Percentiles rank a stretch among this genome's conserved stretches.
Evolutionary conservation across 2,329 filamentous ascomycete genomes (phyloP).

Genomic region (Colletotrichum gigasporum): DNA sequence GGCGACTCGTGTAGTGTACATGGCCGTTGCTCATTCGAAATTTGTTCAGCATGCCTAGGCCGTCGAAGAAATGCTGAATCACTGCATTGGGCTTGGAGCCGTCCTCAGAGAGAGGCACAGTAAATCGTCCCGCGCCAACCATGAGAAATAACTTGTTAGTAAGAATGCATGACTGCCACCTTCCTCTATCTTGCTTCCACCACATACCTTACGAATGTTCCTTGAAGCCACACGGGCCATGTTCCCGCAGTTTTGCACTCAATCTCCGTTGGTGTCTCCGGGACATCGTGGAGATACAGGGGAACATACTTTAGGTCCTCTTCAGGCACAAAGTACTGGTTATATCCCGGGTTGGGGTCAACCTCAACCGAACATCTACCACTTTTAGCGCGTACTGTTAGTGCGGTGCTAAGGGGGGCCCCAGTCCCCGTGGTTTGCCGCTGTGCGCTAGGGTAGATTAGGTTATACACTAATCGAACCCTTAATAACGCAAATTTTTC

Average conservation of each 20-base stretch:
- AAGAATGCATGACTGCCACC: neutral
- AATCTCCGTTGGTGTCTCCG: constrained; percentile 26
- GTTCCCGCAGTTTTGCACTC: constrained; percentile 14
- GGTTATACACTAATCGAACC: no score
- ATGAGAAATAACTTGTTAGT: neutral
- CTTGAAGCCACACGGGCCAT: constrained; percentile 29
- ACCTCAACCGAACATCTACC: no score
- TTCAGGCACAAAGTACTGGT: constrained; percentile 28
- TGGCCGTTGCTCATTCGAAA: constrained; percentile 25
- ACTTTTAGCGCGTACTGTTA: no score
- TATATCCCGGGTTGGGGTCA: constrained; percentile 4
- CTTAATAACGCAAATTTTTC: no score
- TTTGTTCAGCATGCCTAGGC: constrained; percentile 31
- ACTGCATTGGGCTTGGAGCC: constrained; percentile 32
- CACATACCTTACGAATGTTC: constrained; percentile 29
- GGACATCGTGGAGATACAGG: constrained; percentile 30
- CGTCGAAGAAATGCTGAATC: constrained; percentile 32
- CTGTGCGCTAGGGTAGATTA: no score
- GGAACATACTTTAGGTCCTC: constrained; percentile 28
- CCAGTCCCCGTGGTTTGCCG: no score
- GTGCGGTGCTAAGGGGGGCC: no score
- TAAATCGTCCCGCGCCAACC: constrained; percentile 26
- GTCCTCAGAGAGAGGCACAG: constrained; percentile 29
- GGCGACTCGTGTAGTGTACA: constrained; percentile 28
- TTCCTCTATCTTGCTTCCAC: no score